Base-by-base conservation (phyloP, 139 green algal species). In the Ettlia oleoabundans region DNA sequence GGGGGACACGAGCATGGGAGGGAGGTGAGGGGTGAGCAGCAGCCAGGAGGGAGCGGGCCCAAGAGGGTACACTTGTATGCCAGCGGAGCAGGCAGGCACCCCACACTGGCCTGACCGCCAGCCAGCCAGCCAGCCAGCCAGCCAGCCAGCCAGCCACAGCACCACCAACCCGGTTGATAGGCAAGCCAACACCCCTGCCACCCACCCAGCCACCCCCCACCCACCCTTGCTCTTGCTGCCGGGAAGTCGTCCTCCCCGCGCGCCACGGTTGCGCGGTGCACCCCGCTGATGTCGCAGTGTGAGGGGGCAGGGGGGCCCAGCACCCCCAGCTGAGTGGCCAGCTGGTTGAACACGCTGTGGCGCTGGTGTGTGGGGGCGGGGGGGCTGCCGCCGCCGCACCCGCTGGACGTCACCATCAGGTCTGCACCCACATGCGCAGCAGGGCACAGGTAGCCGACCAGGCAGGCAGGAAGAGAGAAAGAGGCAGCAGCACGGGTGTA, bases 211-310 rank as follows among this genome's bases (percentile, higher is more conserved):
- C 47, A 24, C 47, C 47, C 10, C 42, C 70, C 9, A 0, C 73
- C 4, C 73, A 80, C 71, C 58, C 75, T 37, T 72, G 89, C 47
- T n/a, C 76, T 37, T 28, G 76, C 87, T 21, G 38, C 43, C 80
- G 90, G 85, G 55, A 95, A 90, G 69, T 94, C 91, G n/a, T 84
- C 84, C 82, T 96, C 93, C 30, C 95, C 94, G 19, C 90, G 86
- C 65, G 95, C 88, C 88, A 35, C 89, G 91, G 63, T 89, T 85
- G 26, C 96, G 80, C 38, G 84, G 87, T 62, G 85, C 80, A 73
- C 38, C n/a, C 35, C 71, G 55, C 85, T 71, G 52, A 83, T 51
- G 63, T 74, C 78, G 35, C 9, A 35, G 37, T 63, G 55, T 15
- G 26, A 33, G 41, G n/a, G n/a, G n/a, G 35, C 32, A 32, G 80